Base-by-base conservation (phyloP, 495 filamentous ascomycete species). In the Penicillium riverlandense region DNA sequence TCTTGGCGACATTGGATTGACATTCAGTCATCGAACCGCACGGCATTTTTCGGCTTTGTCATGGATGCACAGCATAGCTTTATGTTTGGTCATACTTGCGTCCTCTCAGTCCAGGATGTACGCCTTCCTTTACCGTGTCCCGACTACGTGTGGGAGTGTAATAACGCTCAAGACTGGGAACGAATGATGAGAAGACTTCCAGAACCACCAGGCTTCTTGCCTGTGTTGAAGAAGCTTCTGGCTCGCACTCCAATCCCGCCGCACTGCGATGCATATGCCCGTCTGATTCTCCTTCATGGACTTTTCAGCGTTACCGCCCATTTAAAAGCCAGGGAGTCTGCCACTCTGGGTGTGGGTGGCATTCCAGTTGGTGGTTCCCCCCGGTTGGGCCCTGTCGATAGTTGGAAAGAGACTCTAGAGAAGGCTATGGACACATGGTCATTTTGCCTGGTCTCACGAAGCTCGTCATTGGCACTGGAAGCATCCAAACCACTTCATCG, bases 1-100 rank as follows among this genome's bases (percentile, higher is more conserved):
- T 22, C 22, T 22, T 55, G 49, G 52, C 33, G 37, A 10, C 50
- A 43, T 27, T 56, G 53, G 53, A 40, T 56, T 12, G 29, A 40
- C 11, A 41, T 40, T 10, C 41, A 56, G 38, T 48, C 50, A 11
- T 56, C 40, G 15, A 39, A 44, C 12, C 45, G 50, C 11, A 50
- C 53, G 0, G 53, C 53, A 10, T 56, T 53, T 29, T 56, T 56
- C 16, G 53, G 41, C 0, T 53, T 56, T 35, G 12, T 45, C 12
- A 56, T 56, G 53, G 53, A 56, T 43, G 45, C 50, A 6, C 53
- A 56, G 15, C 53, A 56, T 15, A 44, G 35, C 29, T 56, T 41
- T 29, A 36, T 56, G 35, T 56, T 56, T 13, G 53, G 53, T 31
- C 53, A 53, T 13, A 41, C 40, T 1, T 43, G 39, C 7, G 28